Conservation (phyloP, 257 asterid species). For the Solanum pimpinellifolium region DNA sequence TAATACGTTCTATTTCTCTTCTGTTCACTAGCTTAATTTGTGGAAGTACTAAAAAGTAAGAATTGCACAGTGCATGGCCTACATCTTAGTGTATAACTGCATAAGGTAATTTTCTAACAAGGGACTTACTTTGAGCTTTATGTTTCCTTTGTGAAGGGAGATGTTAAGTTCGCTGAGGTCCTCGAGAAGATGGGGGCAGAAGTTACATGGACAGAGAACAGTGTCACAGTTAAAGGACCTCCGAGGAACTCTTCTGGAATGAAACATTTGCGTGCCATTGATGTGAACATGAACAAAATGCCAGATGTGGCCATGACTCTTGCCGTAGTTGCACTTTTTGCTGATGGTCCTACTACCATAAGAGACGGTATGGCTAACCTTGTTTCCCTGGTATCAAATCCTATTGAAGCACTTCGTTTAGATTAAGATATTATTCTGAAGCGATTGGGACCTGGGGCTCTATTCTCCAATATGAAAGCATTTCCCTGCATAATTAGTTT, state of each 20-base stretch:
- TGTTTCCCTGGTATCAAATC: not conserved
- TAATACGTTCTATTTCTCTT: not conserved
- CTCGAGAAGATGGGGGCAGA: conserved; percentile 93
- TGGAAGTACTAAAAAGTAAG: not conserved
- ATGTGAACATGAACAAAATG: conserved; percentile 96
- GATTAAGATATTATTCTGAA: not conserved
- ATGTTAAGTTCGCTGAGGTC: conserved; percentile 94
- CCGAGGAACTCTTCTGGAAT: conserved; percentile 42
- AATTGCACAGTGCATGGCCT: not conserved
- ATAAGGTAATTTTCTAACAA: not conserved
- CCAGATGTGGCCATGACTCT: conserved; percentile 99
- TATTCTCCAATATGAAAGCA: not conserved
- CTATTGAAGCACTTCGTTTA: not conserved
- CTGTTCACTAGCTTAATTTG: not conserved
- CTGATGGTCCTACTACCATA: conserved; percentile 89
- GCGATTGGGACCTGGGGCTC: not conserved
- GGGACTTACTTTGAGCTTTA: not conserved
- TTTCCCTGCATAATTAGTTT: not conserved
- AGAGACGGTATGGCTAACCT: conserved; percentile 61
- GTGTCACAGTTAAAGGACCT: conserved; percentile 96
- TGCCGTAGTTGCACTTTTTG: conserved; percentile 91
- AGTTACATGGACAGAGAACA: conserved; percentile 91
- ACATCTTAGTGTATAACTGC: not conserved
- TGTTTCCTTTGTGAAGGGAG: conserved; percentile 46
- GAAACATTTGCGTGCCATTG: conserved; percentile 68